phyloP scores from a whole-genome alignment of 2,329 filamentous ascomycete genomes.

The Fusarium tuaranense region DNA sequence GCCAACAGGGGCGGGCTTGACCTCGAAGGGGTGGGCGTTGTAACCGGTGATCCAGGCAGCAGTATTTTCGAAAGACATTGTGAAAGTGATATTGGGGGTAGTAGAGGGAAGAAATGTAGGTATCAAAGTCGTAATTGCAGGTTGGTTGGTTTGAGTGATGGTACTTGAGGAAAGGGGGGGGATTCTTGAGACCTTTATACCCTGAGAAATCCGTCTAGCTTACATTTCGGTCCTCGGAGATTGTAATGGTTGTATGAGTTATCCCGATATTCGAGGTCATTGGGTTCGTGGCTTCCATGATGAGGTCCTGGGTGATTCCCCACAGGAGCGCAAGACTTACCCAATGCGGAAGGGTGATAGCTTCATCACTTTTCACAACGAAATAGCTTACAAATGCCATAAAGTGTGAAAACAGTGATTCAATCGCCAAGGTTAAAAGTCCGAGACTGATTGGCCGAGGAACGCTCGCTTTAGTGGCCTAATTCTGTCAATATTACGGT shows the following conservation, averaged over 20 bases:
- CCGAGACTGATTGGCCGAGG: neutral
- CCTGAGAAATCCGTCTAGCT: neutral
- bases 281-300: neutral
- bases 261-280: neutral
- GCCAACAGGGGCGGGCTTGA: slow-evolving; percentile 27
- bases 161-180: neutral
- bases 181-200: neutral
- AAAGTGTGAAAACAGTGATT: neutral
- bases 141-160: neutral
- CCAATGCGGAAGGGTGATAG: neutral
- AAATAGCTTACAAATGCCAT: neutral
- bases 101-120: neutral
- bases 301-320: neutral
- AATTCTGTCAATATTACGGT: neutral
- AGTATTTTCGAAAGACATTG: slow-evolving; percentile 26
- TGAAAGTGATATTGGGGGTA: neutral
- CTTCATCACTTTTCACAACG: neutral
- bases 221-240: neutral
- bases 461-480: neutral
- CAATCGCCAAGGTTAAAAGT: neutral
- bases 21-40: slow-evolving; percentile 27
- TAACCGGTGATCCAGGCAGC: slow-evolving; percentile 20
- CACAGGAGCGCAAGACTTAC: slow-evolving; percentile 4
- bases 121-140: neutral
- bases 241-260: neutral